Evolutionary conservation across 306 rosid genomes (phyloP).

Genomic region (Fragaria vesca): DNA sequence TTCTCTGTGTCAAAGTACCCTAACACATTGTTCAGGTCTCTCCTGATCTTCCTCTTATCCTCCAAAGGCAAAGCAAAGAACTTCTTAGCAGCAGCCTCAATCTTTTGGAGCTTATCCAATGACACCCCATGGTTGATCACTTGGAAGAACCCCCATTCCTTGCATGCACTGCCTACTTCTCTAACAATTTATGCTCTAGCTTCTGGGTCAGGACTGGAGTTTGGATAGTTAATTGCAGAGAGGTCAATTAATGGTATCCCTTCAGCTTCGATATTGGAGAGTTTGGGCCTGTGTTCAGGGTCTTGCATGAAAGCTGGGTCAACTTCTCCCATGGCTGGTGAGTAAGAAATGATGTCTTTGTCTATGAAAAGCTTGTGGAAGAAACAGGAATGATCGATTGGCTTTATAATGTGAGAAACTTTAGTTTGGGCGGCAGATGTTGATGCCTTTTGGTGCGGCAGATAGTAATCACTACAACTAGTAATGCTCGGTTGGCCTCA

Average conservation of each 20-base stretch:
- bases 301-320: constrained; percentile 46
- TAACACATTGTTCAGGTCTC: constrained; percentile 10
- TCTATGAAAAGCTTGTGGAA: not conserved
- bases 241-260: constrained; percentile 48
- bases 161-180: constrained; percentile 58
- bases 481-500: not conserved
- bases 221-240: not conserved
- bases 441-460: constrained; percentile 7
- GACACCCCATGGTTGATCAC: constrained; percentile 65
- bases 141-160: constrained; percentile 76
- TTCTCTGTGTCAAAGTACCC: constrained; percentile 61
- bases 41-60: constrained; percentile 50
- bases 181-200: constrained; percentile 26
- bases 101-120: constrained; percentile 26
- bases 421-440: constrained; percentile 16
- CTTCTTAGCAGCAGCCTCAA: constrained; percentile 32
- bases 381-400: not conserved
- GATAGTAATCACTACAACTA: not conserved
- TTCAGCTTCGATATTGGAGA: constrained; percentile 31
- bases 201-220: not conserved
- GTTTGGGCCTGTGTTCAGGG: constrained; percentile 58
- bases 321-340: constrained; percentile 39
- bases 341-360: not conserved
- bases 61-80: constrained; percentile 57
- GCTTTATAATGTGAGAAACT: not conserved